Evolutionary conservation across 2,329 filamentous ascomycete genomes (phyloP).

Genomic region (Monilinia polystroma): DNA sequence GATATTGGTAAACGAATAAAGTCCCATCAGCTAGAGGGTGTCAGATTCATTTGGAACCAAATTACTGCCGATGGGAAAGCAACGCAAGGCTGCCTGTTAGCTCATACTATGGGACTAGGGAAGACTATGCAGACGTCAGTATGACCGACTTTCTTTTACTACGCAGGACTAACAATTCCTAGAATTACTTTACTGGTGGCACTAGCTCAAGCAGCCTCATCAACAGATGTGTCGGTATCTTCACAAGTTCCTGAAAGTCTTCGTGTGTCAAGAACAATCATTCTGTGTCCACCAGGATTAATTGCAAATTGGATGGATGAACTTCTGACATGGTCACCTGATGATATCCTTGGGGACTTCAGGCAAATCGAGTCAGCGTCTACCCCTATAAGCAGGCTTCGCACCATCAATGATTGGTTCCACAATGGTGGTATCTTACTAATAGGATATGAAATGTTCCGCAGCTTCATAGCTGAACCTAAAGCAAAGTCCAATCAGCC

Average conservation of each 20-base stretch:
- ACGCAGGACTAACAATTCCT: conserved; percentile 26
- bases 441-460: conserved; percentile 71
- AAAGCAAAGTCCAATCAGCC: conserved; percentile 33
- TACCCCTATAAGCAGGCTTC: conserved; percentile 43
- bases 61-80: conserved; percentile 53
- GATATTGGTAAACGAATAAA: conserved; percentile 68
- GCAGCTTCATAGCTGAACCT: conserved; percentile 44
- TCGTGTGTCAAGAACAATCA: conserved; percentile 60
- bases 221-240: conserved; percentile 54
- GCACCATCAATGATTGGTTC: conserved; percentile 59
- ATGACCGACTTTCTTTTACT: background rate
- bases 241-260: conserved; percentile 69
- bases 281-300: conserved; percentile 73
- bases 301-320: conserved; percentile 85
- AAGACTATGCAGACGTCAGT: conserved; percentile 83
- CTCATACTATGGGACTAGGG: conserved; percentile 88
- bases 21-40: conserved; percentile 75
- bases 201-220: conserved; percentile 64
- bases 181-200: conserved; percentile 76
- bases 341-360: conserved; percentile 54
- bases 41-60: conserved; percentile 88
- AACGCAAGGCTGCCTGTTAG: conserved; percentile 74
- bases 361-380: conserved; percentile 53
- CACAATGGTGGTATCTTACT: conserved; percentile 69
- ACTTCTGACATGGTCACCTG: conserved; percentile 65